Evolutionary conservation across 768 basidiomycete species (phyloP).

Genomic region (Kwoniella mangroviensis): DNA sequence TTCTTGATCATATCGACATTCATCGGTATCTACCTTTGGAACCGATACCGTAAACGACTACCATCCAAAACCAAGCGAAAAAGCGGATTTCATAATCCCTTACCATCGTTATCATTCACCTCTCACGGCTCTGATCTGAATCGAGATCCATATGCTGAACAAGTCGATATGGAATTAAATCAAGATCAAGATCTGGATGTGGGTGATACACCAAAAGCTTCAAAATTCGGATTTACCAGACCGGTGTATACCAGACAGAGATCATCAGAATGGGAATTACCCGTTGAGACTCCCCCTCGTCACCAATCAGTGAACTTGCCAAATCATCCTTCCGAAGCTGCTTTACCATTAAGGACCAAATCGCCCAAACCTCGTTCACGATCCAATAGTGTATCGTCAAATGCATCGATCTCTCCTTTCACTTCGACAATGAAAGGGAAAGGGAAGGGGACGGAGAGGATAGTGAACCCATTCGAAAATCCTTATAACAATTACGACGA

Average conservation of each 20-base stretch:
- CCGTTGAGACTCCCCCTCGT: neutral
- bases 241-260: conserved; percentile 26
- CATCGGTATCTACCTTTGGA: conserved; percentile 28
- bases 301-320: conserved; percentile 5
- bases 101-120: conserved; percentile 28
- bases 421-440: neutral
- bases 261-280: conserved; percentile 29
- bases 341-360: conserved; percentile 18
- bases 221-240: conserved; percentile 22
- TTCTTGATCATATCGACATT: conserved; percentile 15
- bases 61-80: neutral
- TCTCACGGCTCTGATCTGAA: conserved; percentile 7
- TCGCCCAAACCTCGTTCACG: neutral
- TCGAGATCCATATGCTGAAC: conserved; percentile 25
- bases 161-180: conserved; percentile 2
- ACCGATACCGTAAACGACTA: conserved; percentile 21
- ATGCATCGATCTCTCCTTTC: neutral
- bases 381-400: neutral
- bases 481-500: conserved; percentile 22
- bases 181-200: too few species aligned
- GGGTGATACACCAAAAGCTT: conserved; percentile 17
- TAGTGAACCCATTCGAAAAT: conserved; percentile 17
- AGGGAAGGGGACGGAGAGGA: conserved; percentile 2
- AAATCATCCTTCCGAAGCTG: conserved; percentile 19
- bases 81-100: conserved; percentile 7